phyloP scores from a whole-genome alignment of 2,329 filamentous ascomycete species.

The Nothophoma quercina region DNA sequence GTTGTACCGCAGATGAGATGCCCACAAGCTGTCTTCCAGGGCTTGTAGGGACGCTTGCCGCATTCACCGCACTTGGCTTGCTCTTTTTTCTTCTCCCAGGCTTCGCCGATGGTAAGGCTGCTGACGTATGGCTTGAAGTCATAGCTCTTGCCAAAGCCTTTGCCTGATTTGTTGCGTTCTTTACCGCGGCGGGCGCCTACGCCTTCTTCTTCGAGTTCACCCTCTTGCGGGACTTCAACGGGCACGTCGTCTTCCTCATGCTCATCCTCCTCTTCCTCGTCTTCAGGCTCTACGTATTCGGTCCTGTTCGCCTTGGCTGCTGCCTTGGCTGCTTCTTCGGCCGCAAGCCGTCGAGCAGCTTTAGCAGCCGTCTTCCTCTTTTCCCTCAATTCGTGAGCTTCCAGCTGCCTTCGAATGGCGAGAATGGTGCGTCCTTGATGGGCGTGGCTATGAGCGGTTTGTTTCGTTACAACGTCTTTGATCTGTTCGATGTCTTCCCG shows the following conservation, averaged over 20 bases:
- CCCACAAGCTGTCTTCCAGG: conserved; percentile 59
- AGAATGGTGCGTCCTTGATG: conserved; percentile 27
- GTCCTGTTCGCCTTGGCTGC: no score
- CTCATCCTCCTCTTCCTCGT: conserved; percentile 2
- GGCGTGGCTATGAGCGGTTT: conserved; percentile 23
- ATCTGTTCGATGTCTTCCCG: conserved; percentile 56
- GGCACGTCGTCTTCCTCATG: conserved; percentile 12
- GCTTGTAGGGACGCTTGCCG: conserved; percentile 44
- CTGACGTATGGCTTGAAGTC: conserved; percentile 54
- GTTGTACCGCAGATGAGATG: conserved; percentile 65
- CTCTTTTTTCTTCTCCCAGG: conserved; percentile 53
- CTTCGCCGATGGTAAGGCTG: conserved; percentile 39
- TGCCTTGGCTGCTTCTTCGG: conserved; percentile 14
- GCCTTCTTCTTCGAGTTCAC: conserved; percentile 1
- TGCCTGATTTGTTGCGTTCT: conserved; percentile 27
- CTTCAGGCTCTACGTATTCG: conserved; percentile 5
- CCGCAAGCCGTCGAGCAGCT: conserved; percentile 3
- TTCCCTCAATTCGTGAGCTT: conserved; percentile 15
- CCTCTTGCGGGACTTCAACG: neutral
- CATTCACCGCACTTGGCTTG: conserved; percentile 56
- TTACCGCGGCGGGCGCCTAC: neutral
- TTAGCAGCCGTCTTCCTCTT: conserved; percentile 22
- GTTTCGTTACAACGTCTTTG: conserved; percentile 37
- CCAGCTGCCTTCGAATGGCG: conserved; percentile 42
- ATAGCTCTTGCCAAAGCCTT: conserved; percentile 48